A percentile compares a stretch with the other conserved stretches of the same genome.
These are phyloP conservation scores for Asterophora lycoperdoides DNA, from an alignment of 768 basidiomycete species.

Conservation along the genomic window DNA sequence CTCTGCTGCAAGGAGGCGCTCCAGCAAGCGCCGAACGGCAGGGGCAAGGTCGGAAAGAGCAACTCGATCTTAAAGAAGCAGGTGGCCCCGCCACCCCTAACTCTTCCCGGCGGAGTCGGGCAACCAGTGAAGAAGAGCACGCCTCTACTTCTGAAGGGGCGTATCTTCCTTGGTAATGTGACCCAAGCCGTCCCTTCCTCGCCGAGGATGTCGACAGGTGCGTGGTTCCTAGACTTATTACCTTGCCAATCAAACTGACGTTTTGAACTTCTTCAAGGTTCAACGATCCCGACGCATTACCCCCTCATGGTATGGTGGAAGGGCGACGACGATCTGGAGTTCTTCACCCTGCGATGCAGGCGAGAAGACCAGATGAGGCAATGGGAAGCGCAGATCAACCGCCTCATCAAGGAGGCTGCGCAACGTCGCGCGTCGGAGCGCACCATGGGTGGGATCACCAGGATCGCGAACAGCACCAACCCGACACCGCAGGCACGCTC, in stretches of 20 bases:
- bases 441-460: slow-evolving; percentile 37
- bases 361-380: slow-evolving; percentile 88
- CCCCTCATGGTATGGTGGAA: slow-evolving; percentile 93
- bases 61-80: slow-evolving; percentile 90
- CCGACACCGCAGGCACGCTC: slow-evolving; percentile 33
- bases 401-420: slow-evolving; percentile 77
- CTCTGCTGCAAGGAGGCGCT: slow-evolving; percentile 95
- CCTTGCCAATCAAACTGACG: slow-evolving; percentile 3
- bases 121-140: slow-evolving; percentile 72
- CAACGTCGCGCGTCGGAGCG: slow-evolving; percentile 66
- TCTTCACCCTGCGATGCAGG: slow-evolving; percentile 89
- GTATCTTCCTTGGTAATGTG: slow-evolving; percentile 96
- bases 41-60: slow-evolving; percentile 74
- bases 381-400: slow-evolving; percentile 89
- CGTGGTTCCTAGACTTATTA: slow-evolving; percentile 25
- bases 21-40: slow-evolving; percentile 50
- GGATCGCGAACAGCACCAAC: slow-evolving; percentile 49
- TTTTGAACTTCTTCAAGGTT: slow-evolving; percentile 29
- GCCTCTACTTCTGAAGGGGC: slow-evolving; percentile 85
- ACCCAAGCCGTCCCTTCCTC: slow-evolving; percentile 69
- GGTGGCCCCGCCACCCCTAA: slow-evolving; percentile 40
- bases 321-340: slow-evolving; percentile 89
- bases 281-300: slow-evolving; percentile 53
- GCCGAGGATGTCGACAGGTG: slow-evolving; percentile 57
- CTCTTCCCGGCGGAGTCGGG: slow-evolving; percentile 46